Base-by-base conservation (phyloP, 2,329 filamentous ascomycete genomes). In the Aureobasidium subglaciale region DNA sequence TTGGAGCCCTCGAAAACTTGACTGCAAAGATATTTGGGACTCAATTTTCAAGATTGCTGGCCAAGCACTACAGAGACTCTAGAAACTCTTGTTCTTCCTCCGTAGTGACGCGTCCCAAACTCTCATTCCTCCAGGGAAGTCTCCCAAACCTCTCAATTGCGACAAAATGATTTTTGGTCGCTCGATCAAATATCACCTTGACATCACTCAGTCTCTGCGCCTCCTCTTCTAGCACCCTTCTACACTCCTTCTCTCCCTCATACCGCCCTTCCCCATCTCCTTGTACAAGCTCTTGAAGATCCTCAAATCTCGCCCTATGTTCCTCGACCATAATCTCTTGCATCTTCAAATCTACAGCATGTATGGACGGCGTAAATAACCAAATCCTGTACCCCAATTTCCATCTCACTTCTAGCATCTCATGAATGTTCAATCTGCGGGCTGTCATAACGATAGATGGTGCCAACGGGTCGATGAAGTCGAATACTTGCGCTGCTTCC, bases 341-440 rank as follows among this genome's bases (percentile, higher is more conserved):
- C 29, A 48, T 48, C 10, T n/a, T 3, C 20, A 48, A 15, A 24
- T 48, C 43, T 10, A 34, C 43, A 10, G 43, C 43, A 11, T 48
- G 43, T 7, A 34, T 29, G 8, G 34, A n/a, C 3, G 43, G 43
- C 29, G 34, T 48, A 9, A 16, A 48, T 1, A 48, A 16, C 43
- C 43, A 48, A 3, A 48, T 16, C 5, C 29, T 24, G 9, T 48
- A 48, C 5, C 18, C 43, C 9, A 34, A 1, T n/a, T 16, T 11
- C n/a, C 10, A 48, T 1, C 43, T 10, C 1, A 35, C 8, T 3
- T 11, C 18, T 5, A 16, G 18, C 2, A 3, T 4, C 1, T 10
- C n/a, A 16, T 32, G 27, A 1, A 48, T 34, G 7, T 5, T 13
- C 5, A 25, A 6, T 24, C 24, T 13, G 3, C 10, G n/a, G 9